Conservation (phyloP, 805 yeast species). For the Cyberlindnera amylophila region DNA sequence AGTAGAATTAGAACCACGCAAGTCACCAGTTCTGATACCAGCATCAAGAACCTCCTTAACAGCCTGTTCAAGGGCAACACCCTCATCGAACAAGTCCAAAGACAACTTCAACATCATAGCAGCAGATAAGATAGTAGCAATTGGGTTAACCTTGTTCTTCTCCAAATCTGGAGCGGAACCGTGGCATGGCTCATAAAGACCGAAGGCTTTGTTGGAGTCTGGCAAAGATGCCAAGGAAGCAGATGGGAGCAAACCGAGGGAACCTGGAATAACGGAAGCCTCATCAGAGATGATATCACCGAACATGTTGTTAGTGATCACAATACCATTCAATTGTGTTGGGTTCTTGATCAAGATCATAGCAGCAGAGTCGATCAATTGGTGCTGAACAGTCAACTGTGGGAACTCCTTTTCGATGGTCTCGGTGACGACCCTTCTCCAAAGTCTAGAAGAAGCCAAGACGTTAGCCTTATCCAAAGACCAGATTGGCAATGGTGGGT, state of each 20-base stretch:
- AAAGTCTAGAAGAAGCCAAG: slow-evolving; percentile 89
- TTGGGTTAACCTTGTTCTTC: slow-evolving; percentile 84
- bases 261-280: slow-evolving; percentile 97
- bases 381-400: slow-evolving; percentile 80
- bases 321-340: slow-evolving; percentile 84
- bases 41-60: slow-evolving; percentile 76
- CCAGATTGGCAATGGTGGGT: slow-evolving; percentile 95
- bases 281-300: slow-evolving; percentile 98
- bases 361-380: slow-evolving; percentile 97
- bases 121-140: slow-evolving; percentile 91
- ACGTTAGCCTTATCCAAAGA: slow-evolving; percentile 97
- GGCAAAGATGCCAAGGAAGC: slow-evolving; percentile 96
- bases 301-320: slow-evolving; percentile 93
- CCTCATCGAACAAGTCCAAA: slow-evolving; percentile 77
- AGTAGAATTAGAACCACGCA: slow-evolving; percentile 81
- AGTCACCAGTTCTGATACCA: slow-evolving; percentile 88
- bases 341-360: slow-evolving; percentile 95
- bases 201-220: slow-evolving; percentile 90
- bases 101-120: slow-evolving; percentile 97
- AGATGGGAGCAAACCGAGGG: slow-evolving; percentile 91
- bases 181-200: slow-evolving; percentile 97
- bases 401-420: slow-evolving; percentile 90
- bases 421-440: slow-evolving; percentile 91
- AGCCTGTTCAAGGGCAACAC: slow-evolving; percentile 83
- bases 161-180: slow-evolving; percentile 97